Evolutionary conservation across 441 rosid genomes (phyloP).

Genomic region (Viola pubescens): DNA sequence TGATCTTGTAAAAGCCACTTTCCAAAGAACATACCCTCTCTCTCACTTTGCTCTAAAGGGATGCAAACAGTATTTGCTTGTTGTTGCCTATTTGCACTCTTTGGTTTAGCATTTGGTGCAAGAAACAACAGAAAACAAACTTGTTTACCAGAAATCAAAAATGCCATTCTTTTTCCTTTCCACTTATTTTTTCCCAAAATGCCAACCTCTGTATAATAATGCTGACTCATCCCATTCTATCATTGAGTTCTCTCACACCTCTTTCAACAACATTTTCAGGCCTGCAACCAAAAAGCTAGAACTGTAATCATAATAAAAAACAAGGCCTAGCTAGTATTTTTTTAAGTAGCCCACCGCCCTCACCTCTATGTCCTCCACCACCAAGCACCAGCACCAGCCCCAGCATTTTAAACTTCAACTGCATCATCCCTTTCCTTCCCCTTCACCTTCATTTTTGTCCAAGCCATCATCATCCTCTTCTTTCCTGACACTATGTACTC

Average conservation of each 20-base stretch:
- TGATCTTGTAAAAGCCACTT: slow-evolving; percentile 13
- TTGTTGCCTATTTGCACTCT: slow-evolving; percentile 3
- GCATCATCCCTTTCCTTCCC: too few species aligned
- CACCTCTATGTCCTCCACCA: slow-evolving; percentile 22
- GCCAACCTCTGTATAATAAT: slow-evolving; percentile 8
- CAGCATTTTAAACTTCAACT: background rate
- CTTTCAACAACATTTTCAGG: slow-evolving; percentile 29
- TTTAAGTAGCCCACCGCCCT: slow-evolving; percentile 11
- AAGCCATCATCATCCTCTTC: background rate
- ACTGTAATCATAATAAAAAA: slow-evolving; percentile 20
- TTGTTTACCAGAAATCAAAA: background rate
- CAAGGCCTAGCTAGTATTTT: slow-evolving; percentile 13
- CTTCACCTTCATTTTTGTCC: background rate
- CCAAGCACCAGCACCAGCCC: slow-evolving; percentile 4
- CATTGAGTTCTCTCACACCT: slow-evolving; percentile 12
- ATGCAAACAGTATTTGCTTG: background rate
- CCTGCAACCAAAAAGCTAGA: slow-evolving; percentile 22
- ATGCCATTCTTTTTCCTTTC: slow-evolving; percentile 11
- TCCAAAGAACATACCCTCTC: slow-evolving; percentile 6
- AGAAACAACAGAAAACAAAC: background rate
- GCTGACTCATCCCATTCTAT: slow-evolving; percentile 20
- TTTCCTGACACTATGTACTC: slow-evolving; percentile 24
- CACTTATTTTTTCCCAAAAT: slow-evolving; percentile 22
- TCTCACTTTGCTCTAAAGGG: background rate
- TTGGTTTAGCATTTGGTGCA: slow-evolving; percentile 1